Evolutionary conservation across 805 yeast genomes (phyloP).

Genomic region (Martiniozyma abietophila): DNA sequence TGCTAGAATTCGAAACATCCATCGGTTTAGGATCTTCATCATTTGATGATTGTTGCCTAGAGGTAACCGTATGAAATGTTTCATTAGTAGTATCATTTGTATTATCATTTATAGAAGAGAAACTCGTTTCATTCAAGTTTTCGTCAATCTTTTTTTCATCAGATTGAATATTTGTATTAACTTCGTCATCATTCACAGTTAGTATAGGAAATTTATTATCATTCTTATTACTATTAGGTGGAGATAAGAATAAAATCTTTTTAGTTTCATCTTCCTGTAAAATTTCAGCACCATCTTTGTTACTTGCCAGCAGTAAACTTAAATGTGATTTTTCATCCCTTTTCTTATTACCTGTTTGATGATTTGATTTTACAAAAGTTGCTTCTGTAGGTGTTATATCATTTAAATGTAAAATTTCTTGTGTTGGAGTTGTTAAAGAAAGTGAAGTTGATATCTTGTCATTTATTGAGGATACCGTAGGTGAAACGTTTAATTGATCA

Average conservation of each 20-base stretch:
- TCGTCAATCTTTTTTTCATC: neutral
- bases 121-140: neutral
- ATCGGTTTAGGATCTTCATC: too few species aligned
- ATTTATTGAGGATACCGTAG: too few species aligned
- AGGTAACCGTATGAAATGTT: neutral
- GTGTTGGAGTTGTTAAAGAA: too few species aligned
- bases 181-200: neutral
- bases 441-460: too few species aligned
- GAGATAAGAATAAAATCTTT: constrained; percentile 4
- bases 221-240: neutral
- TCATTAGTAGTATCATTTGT: neutral
- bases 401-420: too few species aligned
- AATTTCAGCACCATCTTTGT: neutral
- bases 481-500: too few species aligned
- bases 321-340: constrained; percentile 5
- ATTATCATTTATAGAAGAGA: neutral
- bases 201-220: neutral
- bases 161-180: neutral
- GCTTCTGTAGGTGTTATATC: too few species aligned
- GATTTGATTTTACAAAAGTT: neutral
- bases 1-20: too few species aligned
- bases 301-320: constrained; percentile 3
- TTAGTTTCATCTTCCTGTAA: neutral
- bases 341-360: constrained; percentile 13
- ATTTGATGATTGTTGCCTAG: too few species aligned